Percentiles rank a stretch among this genome's conserved stretches.
phyloP scores from a whole-genome alignment of 495 filamentous ascomycete genomes.

The Aspergillus funiculosus region DNA sequence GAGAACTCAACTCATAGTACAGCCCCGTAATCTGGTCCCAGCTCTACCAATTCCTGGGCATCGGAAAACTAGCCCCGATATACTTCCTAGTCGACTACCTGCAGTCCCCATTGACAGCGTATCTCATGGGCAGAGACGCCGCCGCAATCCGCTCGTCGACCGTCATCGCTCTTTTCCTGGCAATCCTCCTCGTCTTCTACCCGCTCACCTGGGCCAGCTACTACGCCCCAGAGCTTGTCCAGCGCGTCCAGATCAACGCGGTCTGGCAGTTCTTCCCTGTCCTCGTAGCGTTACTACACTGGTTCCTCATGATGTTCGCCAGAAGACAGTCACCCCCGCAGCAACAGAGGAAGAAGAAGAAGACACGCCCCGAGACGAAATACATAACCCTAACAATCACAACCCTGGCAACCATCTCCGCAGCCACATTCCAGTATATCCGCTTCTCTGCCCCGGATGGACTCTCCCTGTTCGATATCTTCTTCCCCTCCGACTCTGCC shows the following conservation, averaged over 20 bases:
- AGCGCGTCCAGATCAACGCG: slow-evolving; percentile 12
- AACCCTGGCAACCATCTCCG: slow-evolving; percentile 8
- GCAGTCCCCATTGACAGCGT: not conserved
- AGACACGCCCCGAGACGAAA: not conserved
- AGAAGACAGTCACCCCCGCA: too few relatives aligned
- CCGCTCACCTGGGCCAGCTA: slow-evolving; percentile 13
- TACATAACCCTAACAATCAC: slow-evolving; percentile 3
- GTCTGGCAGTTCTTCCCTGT: slow-evolving; percentile 24
- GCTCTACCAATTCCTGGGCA: slow-evolving; percentile 13
- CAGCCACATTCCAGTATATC: slow-evolving; percentile 8
- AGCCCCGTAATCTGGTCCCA: slow-evolving; percentile 14
- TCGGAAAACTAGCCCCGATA: slow-evolving; percentile 16
- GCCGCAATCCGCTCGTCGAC: not conserved
- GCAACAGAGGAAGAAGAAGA: not conserved
- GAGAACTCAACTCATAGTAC: not conserved
- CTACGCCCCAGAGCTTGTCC: slow-evolving; percentile 9
- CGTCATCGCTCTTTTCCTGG: slow-evolving; percentile 4
- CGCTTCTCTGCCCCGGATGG: not conserved
- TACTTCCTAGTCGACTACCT: slow-evolving; percentile 19
- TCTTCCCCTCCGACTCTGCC: not conserved
- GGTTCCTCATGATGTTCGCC: not conserved
- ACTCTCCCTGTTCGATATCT: slow-evolving; percentile 4
- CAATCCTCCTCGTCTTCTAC: slow-evolving; percentile 11
- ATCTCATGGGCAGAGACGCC: slow-evolving; percentile 1
- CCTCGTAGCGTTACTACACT: not conserved